These are phyloP conservation scores for Tulasnella sp. DNA, from an alignment of 768 basidiomycete genomes.

Conservation along the genomic window DNA sequence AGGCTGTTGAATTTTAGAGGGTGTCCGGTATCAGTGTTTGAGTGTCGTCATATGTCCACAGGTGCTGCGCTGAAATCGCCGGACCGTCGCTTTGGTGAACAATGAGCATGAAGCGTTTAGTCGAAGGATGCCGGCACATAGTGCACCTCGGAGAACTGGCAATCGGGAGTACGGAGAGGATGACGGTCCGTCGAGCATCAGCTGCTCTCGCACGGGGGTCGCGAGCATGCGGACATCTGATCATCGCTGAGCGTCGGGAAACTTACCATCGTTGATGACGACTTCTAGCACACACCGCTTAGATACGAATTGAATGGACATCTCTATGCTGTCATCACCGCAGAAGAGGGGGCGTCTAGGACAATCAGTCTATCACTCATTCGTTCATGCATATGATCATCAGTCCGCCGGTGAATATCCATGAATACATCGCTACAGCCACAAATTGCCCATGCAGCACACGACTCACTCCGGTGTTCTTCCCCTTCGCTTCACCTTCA, in stretches of 20 bases:
- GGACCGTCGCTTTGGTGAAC: not conserved
- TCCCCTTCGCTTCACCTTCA: not conserved
- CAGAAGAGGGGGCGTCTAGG: not conserved
- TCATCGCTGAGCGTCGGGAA: not conserved
- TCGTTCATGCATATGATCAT: not conserved
- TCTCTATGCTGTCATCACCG: not conserved
- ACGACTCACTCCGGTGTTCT: not conserved
- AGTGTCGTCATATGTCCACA: not conserved
- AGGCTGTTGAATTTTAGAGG: not conserved
- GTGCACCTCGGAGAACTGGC: not conserved
- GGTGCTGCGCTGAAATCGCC: not conserved
- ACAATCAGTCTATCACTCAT: not conserved
- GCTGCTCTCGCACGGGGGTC: not conserved
- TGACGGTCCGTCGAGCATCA: not conserved
- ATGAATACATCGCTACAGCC: not conserved
- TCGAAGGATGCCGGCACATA: not conserved
- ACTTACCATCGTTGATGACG: not conserved
- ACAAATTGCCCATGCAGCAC: constrained; percentile 13
- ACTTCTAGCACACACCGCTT: not conserved
- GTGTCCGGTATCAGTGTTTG: not conserved
- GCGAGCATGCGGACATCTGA: not conserved
- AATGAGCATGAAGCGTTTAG: not conserved
- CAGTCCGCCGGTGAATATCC: constrained; percentile 3
- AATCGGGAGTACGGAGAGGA: not conserved
- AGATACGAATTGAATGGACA: not conserved